These are phyloP conservation scores for Coemansia sp. DNA, from an alignment of 192 early-diverging fungal species.

Conservation along the genomic window DNA sequence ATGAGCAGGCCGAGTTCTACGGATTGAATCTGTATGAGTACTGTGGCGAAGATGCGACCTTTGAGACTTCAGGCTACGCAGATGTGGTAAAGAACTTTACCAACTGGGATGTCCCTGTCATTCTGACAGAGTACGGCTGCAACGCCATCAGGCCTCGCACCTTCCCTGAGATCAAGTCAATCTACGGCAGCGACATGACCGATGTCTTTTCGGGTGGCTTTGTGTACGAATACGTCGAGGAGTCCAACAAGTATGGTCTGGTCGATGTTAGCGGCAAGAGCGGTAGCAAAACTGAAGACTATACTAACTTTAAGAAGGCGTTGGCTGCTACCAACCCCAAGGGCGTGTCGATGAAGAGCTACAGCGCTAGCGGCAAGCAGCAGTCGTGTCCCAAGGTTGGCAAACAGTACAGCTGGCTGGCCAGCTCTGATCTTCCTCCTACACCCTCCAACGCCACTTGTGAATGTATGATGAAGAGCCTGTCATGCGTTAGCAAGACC, in stretches of 20 bases:
- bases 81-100: constrained; percentile 65
- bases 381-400: constrained; percentile 57
- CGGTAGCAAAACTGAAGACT: constrained; percentile 56
- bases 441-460: constrained; percentile 64
- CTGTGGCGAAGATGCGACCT: constrained; percentile 62
- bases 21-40: constrained; percentile 75
- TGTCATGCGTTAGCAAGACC: constrained; percentile 55
- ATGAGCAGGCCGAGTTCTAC: constrained; percentile 67
- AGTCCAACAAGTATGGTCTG: constrained; percentile 71
- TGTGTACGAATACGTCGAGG: constrained; percentile 73
- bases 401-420: constrained; percentile 52
- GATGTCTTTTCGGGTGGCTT: constrained; percentile 67
- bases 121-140: constrained; percentile 76
- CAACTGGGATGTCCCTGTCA: constrained; percentile 63
- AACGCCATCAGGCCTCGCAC: constrained; percentile 64
- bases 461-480: constrained; percentile 62
- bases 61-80: constrained; percentile 66
- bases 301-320: constrained; percentile 57
- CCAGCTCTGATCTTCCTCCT: constrained; percentile 59
- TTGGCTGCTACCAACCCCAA: constrained; percentile 54
- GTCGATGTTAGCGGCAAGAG: constrained; percentile 57
- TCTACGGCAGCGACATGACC: constrained; percentile 70
- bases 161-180: constrained; percentile 65
- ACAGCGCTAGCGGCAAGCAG: constrained; percentile 41
- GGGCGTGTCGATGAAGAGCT: constrained; percentile 59